Base-by-base conservation (phyloP, 345 rosid genomes). In the Murraya paniculata region DNA sequence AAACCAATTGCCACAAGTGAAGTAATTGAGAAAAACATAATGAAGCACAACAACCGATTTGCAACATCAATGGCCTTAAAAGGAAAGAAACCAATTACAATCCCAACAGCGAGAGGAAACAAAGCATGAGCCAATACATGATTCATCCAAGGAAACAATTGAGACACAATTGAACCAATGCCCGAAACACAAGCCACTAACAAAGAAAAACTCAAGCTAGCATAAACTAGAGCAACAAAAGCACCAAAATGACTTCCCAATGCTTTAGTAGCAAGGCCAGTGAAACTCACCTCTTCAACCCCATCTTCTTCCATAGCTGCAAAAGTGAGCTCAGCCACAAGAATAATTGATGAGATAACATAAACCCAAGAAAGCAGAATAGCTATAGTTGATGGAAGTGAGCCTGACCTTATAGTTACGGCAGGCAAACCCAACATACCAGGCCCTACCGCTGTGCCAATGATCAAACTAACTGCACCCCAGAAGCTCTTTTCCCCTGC, bases 361-460 rank as follows among this genome's bases (percentile, higher is more conserved):
- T 93, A 95, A 73, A 92, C 85, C 98, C 98, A 92, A 41, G 93
- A 91, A 65, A 91, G 83, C 81, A 93, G 81, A 77, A 95, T 86
- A 60, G 85, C 82, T 3, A 91, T 53, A 50, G 89, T 88, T 16
- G 98, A 91, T 53, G 95, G 95, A 75, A 91, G 75, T 7, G 98
- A 85, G 22, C 98, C 98, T 10, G 93, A 90, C 81, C 80, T 91
- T 78, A 92, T 85, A 6, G 97, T 95, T 76, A 92, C 90, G 50
- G 95, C 93, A 11, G 98, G 98, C 65, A 95, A 89, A 62, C 94
- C 94, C 60, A 92, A 87, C 95, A 93, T 93, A 25, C 98, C 98
- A 14, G 98, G 97, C 50, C 98, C 98, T 6, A 93, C 98, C 53
- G 98, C 98, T 38, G 95, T 93, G 73, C 98, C 98, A 62, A 95